Evolutionary conservation across 129 eudicot species (phyloP).

Genomic region (Rutidosis leptorrhynchoides): DNA sequence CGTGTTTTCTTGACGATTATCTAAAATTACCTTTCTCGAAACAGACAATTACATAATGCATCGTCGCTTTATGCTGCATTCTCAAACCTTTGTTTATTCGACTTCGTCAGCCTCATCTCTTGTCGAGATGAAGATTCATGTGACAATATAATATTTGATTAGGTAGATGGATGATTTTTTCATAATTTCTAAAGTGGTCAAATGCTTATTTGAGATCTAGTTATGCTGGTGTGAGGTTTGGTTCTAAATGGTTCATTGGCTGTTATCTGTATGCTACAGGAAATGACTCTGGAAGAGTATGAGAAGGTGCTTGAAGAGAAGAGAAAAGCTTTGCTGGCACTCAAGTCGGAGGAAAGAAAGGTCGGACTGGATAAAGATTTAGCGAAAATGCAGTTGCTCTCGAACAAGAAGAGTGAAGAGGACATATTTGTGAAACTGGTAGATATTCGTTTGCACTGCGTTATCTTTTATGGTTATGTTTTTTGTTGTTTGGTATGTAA

Average conservation of each 20-base stretch:
- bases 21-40: background rate
- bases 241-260: background rate
- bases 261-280: constrained; percentile 29
- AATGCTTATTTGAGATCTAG: background rate
- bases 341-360: constrained; percentile 36
- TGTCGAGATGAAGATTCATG: background rate
- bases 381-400: constrained; percentile 33
- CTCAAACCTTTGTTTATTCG: background rate
- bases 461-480: background rate
- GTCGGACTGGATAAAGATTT: constrained; percentile 35
- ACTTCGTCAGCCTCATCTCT: background rate
- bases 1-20: too few relatives aligned
- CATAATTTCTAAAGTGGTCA: background rate
- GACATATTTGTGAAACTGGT: constrained; percentile 47
- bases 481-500: background rate
- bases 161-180: background rate
- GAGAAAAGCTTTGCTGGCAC: constrained; percentile 62
- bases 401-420: constrained; percentile 34
- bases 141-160: too few relatives aligned
- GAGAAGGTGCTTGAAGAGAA: constrained; percentile 84
- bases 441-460: background rate
- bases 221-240: background rate
- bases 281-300: constrained; percentile 94
- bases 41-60: background rate
- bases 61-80: background rate